Conservation (phyloP, 1,284 basidiomycete genomes). For the Heterobasidion occidentale region DNA sequence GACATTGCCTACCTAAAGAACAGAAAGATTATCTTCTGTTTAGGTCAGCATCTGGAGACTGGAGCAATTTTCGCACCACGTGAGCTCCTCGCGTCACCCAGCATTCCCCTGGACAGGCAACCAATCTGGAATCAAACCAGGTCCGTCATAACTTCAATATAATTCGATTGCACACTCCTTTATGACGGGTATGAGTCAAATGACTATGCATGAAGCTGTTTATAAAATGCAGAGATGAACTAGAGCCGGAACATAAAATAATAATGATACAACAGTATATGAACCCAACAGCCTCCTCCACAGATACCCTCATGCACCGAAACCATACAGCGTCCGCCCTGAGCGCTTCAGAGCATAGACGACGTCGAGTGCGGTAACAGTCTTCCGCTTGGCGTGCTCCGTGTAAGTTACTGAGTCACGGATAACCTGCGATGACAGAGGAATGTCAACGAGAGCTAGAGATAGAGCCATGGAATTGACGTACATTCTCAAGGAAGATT, state of each 20-base stretch:
- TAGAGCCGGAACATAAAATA: conserved; percentile 1
- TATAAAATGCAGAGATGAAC: too few relatives aligned
- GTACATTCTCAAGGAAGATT: conserved; percentile 81
- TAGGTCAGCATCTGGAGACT: too few relatives aligned
- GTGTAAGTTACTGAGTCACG: conserved; percentile 85
- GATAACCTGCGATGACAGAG: conserved; percentile 37
- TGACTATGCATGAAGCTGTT: too few relatives aligned
- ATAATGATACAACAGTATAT: conserved; percentile 27
- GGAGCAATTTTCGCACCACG: too few relatives aligned
- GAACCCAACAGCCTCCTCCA: conserved; percentile 9
- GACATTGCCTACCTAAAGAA: too few relatives aligned
- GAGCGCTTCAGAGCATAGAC: conserved; percentile 82
- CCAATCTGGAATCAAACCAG: too few relatives aligned
- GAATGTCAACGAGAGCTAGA: background rate
- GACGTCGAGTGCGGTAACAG: conserved; percentile 77
- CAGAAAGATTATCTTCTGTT: too few relatives aligned
- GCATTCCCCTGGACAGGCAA: too few relatives aligned
- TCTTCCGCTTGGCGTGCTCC: conserved; percentile 86
- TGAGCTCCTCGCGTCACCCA: too few relatives aligned
- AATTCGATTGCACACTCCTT: too few relatives aligned
- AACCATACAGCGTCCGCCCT: conserved; percentile 73
- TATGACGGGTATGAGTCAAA: too few relatives aligned
- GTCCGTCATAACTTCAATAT: too few relatives aligned
- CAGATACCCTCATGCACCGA: conserved; percentile 40
- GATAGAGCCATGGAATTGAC: conserved; percentile 13